Percentiles rank a stretch among this genome's conserved stretches.
Conservation (phyloP, 768 basidiomycete genomes). For the Myochromella boudieri region DNA sequence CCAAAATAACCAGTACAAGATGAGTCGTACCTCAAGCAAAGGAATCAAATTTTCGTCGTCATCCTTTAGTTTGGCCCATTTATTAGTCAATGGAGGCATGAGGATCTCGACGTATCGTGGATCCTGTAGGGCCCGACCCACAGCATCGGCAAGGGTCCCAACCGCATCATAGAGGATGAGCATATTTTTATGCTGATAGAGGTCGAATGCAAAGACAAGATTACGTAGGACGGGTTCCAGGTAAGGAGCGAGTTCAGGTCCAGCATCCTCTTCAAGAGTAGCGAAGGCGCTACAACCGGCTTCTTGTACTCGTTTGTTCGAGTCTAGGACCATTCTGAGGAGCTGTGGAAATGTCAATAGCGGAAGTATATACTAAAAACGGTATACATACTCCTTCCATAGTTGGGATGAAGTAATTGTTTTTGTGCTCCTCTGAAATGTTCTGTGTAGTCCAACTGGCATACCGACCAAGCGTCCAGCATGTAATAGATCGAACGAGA, state of each 20-base stretch:
- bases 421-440: slow-evolving; percentile 84
- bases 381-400: slow-evolving; percentile 83
- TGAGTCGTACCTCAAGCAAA: slow-evolving; percentile 76
- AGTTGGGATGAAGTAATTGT: slow-evolving; percentile 90
- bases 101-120: slow-evolving; percentile 88
- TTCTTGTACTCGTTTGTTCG: slow-evolving; percentile 98
- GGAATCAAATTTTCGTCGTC: slow-evolving; percentile 93
- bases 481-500: slow-evolving; percentile 95
- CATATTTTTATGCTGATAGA: slow-evolving; percentile 99
- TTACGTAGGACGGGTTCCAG: slow-evolving; percentile 94
- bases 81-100: slow-evolving; percentile 90
- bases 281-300: slow-evolving; percentile 99
- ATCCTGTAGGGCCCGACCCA: slow-evolving; percentile 85
- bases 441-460: slow-evolving; percentile 95
- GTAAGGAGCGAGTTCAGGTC: slow-evolving; percentile 84
- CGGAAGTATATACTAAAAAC: slow-evolving; percentile 3
- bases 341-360: slow-evolving; percentile 52
- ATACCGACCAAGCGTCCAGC: slow-evolving; percentile 99
- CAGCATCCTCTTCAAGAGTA: slow-evolving; percentile 97
- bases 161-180: slow-evolving; percentile 99
- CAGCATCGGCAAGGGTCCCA: slow-evolving; percentile 95
- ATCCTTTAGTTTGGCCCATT: slow-evolving; percentile 90
- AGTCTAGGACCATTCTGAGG: slow-evolving; percentile 94
- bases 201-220: slow-evolving; percentile 93
- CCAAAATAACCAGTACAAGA: not conserved